phyloP scores from a whole-genome alignment of 352 stramenopile species.

The Peronospora destructor region DNA sequence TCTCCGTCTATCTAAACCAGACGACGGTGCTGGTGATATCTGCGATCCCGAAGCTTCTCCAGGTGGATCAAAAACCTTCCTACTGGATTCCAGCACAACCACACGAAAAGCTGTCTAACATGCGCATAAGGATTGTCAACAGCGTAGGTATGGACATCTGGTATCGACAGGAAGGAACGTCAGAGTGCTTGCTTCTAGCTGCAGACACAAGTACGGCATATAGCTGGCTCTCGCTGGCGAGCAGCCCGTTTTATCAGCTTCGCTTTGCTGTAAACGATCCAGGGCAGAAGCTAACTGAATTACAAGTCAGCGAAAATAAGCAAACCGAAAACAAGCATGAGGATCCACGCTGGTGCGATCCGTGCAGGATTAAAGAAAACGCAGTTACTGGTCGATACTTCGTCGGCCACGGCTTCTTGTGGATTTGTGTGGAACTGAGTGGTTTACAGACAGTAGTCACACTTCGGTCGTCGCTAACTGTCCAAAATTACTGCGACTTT shows the following conservation, averaged over 20 bases:
- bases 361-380: constrained; percentile 57
- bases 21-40: constrained; percentile 61
- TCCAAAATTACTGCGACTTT: constrained; percentile 43
- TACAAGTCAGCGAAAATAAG: neutral
- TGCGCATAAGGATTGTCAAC: constrained; percentile 61
- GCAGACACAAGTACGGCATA: constrained; percentile 35
- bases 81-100: neutral
- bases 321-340: constrained; percentile 5
- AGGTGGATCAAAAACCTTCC: constrained; percentile 2
- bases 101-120: constrained; percentile 35
- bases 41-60: constrained; percentile 45
- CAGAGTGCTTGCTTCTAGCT: constrained; percentile 40
- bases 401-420: constrained; percentile 46
- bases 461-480: constrained; percentile 38
- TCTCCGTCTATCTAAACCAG: constrained; percentile 59
- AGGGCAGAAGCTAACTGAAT: neutral
- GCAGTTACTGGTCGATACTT: constrained; percentile 54
- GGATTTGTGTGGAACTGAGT: constrained; percentile 53
- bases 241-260: constrained; percentile 42
- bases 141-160: constrained; percentile 34
- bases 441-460: constrained; percentile 53
- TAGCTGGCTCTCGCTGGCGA: constrained; percentile 61
- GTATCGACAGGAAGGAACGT: constrained; percentile 63
- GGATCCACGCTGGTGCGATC: constrained; percentile 48
- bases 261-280: constrained; percentile 42